Evolutionary conservation across 192 early-diverging fungal species (phyloP).

Genomic region (Umbelopsis sp.): DNA sequence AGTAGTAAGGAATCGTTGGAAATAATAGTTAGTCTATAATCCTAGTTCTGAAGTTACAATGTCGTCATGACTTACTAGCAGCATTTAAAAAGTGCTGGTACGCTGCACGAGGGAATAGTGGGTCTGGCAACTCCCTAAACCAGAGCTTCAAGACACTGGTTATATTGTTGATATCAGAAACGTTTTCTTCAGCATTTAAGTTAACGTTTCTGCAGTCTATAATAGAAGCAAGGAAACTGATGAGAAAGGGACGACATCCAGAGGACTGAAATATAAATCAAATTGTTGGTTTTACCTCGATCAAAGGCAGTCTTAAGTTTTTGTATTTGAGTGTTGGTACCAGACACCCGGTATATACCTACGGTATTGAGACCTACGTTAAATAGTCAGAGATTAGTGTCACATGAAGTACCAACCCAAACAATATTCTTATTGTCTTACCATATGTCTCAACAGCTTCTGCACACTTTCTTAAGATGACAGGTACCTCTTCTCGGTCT

Average conservation of each 20-base stretch:
- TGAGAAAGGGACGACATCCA: neutral
- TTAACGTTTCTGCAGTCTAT: conserved; percentile 51
- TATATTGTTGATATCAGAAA: conserved; percentile 81
- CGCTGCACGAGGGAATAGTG: conserved; percentile 70
- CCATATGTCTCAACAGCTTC: conserved; percentile 79
- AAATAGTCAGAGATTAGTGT: neutral
- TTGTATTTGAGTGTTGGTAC: conserved; percentile 74
- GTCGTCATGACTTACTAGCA: conserved; percentile 54
- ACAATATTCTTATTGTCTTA: neutral
- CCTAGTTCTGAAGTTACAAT: too few relatives aligned
- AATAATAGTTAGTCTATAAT: neutral
- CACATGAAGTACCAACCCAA: too few relatives aligned
- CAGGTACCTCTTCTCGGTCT: conserved; percentile 73
- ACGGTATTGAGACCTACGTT: conserved; percentile 61
- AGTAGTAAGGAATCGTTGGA: neutral
- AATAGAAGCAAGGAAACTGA: neutral
- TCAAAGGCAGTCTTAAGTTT: conserved; percentile 75
- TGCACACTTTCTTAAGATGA: conserved; percentile 79
- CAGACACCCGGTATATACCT: conserved; percentile 92
- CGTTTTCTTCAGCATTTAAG: conserved; percentile 57
- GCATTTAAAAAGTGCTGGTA: conserved; percentile 74
- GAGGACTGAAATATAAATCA: neutral
- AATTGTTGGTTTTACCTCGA: conserved; percentile 46
- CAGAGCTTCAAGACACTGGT: conserved; percentile 89
- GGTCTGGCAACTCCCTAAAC: conserved; percentile 91